Evolutionary conservation across 1,284 basidiomycete genomes (phyloP).

Genomic region (Erythrobasidium hasegawianum): DNA sequence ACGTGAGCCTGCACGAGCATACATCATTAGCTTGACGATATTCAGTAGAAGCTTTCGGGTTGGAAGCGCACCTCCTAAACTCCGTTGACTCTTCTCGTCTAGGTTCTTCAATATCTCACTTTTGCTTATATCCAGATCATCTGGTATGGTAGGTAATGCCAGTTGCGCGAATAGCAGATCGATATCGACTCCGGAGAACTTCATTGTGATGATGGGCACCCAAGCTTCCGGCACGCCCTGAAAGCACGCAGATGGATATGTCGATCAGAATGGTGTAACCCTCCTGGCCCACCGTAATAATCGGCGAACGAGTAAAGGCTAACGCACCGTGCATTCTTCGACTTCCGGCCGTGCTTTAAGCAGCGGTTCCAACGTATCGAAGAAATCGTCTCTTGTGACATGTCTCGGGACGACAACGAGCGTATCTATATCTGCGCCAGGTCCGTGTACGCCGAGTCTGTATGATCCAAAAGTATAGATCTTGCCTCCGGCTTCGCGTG

Average conservation of each 20-base stretch:
- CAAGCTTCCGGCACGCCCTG: constrained; percentile 93
- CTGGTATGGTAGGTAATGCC: constrained; percentile 73
- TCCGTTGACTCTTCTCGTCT: constrained; percentile 90
- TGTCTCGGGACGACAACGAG: constrained; percentile 96
- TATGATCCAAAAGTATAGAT: constrained; percentile 99
- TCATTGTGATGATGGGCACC: constrained; percentile 89
- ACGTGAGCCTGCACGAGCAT: constrained; percentile 73
- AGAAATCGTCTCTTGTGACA: constrained; percentile 93
- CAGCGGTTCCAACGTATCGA: constrained; percentile 85
- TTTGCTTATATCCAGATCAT: constrained; percentile 82
- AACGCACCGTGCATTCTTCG: constrained; percentile 83
- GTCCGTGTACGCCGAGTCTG: constrained; percentile 88
- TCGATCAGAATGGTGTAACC: too few species aligned
- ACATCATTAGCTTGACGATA: too few species aligned
- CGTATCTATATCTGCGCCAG: constrained; percentile 97
- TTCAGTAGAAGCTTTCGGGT: too few species aligned
- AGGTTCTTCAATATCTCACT: constrained; percentile 87
- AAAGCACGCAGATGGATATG: too few species aligned
- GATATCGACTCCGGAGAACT: constrained; percentile 86
- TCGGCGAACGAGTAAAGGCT: too few species aligned
- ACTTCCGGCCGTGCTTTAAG: constrained; percentile 79
- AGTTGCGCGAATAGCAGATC: constrained; percentile 82
- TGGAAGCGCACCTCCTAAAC: constrained; percentile 85
- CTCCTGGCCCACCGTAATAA: too few species aligned
- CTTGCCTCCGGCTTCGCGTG: constrained; percentile 85